Conservation (phyloP, 176 grass and related monocot species). For the Thalia dealbata region DNA sequence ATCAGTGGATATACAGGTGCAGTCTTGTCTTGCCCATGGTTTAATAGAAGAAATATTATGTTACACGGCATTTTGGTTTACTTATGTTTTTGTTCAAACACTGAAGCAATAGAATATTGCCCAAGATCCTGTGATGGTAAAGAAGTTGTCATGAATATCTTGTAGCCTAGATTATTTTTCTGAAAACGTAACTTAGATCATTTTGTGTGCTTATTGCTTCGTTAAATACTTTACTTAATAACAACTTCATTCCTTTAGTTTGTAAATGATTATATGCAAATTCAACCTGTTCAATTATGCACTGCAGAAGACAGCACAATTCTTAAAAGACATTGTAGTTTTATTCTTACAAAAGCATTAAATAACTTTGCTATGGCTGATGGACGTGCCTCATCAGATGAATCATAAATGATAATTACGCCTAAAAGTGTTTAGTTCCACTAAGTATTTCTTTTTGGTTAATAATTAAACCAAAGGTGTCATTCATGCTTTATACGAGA, state of each 20-base stretch:
- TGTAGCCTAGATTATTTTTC: no score
- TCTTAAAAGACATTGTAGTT: neutral
- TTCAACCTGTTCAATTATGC: neutral
- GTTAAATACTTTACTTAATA: neutral
- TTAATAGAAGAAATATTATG: neutral
- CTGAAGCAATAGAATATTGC: neutral
- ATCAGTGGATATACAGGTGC: slow-evolving; percentile 83
- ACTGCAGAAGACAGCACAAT: neutral
- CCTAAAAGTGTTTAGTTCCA: neutral
- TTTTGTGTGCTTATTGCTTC: neutral
- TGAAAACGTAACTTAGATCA: no score
- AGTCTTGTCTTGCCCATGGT: neutral
- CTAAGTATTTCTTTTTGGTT: neutral
- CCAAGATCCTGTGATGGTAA: no score
- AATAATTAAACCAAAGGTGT: neutral
- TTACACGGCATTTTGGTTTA: neutral
- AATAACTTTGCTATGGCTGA: neutral
- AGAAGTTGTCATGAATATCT: no score
- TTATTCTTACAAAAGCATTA: neutral
- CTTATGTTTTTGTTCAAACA: neutral
- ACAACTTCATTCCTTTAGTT: neutral
- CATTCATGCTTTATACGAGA: neutral
- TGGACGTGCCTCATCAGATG: neutral
- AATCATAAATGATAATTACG: neutral
- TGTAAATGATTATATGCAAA: neutral